phyloP scores from a whole-genome alignment of 441 rosid species.

The Adansonia gregorii region DNA sequence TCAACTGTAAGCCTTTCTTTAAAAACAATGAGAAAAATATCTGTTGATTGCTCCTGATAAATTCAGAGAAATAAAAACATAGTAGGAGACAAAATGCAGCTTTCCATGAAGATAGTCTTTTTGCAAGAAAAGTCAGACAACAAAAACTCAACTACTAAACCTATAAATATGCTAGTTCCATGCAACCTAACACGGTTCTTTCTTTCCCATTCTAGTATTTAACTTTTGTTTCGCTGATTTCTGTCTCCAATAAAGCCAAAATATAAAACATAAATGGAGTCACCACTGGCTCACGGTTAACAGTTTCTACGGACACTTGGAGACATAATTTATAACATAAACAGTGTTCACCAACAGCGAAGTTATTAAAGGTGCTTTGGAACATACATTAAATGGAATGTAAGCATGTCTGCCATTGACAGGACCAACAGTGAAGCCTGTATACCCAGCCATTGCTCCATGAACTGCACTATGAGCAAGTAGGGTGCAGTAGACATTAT shows the following conservation, averaged over 20 bases:
- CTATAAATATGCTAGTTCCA: background rate
- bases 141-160: background rate
- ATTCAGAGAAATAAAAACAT: background rate
- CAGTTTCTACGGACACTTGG: background rate
- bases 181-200: background rate
- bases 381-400: constrained; percentile 75
- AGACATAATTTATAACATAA: background rate
- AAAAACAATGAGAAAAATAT: background rate
- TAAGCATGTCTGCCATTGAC: constrained; percentile 78
- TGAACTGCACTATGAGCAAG: constrained; percentile 84
- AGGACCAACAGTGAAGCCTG: constrained; percentile 70
- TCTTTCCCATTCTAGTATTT: background rate
- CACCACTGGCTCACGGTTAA: background rate
- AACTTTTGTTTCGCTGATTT: background rate
- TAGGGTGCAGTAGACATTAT: constrained; percentile 85
- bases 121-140: background rate
- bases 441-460: constrained; percentile 86
- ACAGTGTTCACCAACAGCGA: background rate
- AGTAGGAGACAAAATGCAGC: background rate
- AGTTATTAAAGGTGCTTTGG: constrained; percentile 11
- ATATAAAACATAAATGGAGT: background rate
- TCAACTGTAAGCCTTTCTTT: background rate
- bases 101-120: too few relatives aligned
- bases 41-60: background rate
- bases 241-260: background rate